phyloP scores from a whole-genome alignment of 805 yeast genomes.

The Barnettozyma populi region DNA sequence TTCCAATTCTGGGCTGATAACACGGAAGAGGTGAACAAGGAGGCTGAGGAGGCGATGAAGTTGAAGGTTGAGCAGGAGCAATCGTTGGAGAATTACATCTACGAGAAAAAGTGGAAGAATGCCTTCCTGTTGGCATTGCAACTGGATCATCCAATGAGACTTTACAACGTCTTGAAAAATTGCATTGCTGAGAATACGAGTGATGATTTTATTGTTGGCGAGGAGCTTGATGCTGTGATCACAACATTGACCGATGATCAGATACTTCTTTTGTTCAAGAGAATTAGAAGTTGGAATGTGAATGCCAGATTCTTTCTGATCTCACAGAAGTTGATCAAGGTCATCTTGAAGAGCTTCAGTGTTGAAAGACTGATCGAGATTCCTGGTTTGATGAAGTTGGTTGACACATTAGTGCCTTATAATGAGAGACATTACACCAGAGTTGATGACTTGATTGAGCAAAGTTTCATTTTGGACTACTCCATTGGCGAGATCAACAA shows the following conservation, averaged over 20 bases:
- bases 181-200: slow-evolving; percentile 22
- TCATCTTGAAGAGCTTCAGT: slow-evolving; percentile 51
- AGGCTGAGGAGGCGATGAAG: slow-evolving; percentile 46
- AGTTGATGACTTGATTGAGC: slow-evolving; percentile 74
- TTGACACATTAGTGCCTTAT: slow-evolving; percentile 82
- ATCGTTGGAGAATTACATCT: slow-evolving; percentile 67
- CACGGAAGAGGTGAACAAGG: slow-evolving; percentile 62
- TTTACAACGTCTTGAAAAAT: slow-evolving; percentile 45
- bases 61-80: slow-evolving; percentile 81
- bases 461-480: slow-evolving; percentile 80
- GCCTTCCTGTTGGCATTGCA: slow-evolving; percentile 85
- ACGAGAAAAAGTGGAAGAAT: slow-evolving; percentile 73
- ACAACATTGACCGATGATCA: slow-evolving; percentile 50
- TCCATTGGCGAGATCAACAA: slow-evolving; percentile 73
- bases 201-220: not conserved
- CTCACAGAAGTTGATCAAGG: slow-evolving; percentile 72
- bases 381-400: slow-evolving; percentile 58
- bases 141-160: slow-evolving; percentile 83
- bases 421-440: slow-evolving; percentile 80
- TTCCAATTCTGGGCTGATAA: slow-evolving; percentile 86
- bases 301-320: slow-evolving; percentile 74
- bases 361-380: slow-evolving; percentile 55
- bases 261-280: slow-evolving; percentile 54
- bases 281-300: slow-evolving; percentile 93
- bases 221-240: slow-evolving; percentile 2